These are phyloP conservation scores for Fraxinus sp. DNA, from an alignment of 305 asterid species.

Conservation along the genomic window DNA sequence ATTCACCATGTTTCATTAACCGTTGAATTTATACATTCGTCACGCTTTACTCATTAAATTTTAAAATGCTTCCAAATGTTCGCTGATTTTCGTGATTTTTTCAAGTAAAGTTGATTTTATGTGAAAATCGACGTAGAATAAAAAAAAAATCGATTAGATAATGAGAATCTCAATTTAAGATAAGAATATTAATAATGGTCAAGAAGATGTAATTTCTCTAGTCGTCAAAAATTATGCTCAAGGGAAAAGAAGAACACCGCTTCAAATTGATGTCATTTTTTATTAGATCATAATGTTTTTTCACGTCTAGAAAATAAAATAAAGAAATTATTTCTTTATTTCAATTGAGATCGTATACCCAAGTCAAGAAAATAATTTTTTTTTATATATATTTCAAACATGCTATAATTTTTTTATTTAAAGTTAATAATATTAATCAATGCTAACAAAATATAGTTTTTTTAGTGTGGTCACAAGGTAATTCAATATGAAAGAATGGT, in stretches of 20 bases:
- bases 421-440: background rate
- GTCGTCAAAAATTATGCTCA: background rate
- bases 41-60: background rate
- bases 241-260: background rate
- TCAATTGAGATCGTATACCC: background rate
- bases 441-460: background rate
- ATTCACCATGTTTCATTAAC: background rate
- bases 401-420: background rate
- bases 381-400: background rate
- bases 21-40: no score
- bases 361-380: no score
- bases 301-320: no score
- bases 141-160: no score
- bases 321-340: no score
- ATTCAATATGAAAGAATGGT: no score
- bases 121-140: background rate
- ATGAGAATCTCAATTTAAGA: background rate
- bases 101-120: background rate
- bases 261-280: background rate
- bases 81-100: background rate
- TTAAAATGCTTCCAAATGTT: background rate
- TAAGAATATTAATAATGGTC: background rate
- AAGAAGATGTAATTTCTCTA: no score
- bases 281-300: no score
- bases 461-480: background rate